Conservation (phyloP, 306 rosid genomes). For the Citrullus amarus region DNA sequence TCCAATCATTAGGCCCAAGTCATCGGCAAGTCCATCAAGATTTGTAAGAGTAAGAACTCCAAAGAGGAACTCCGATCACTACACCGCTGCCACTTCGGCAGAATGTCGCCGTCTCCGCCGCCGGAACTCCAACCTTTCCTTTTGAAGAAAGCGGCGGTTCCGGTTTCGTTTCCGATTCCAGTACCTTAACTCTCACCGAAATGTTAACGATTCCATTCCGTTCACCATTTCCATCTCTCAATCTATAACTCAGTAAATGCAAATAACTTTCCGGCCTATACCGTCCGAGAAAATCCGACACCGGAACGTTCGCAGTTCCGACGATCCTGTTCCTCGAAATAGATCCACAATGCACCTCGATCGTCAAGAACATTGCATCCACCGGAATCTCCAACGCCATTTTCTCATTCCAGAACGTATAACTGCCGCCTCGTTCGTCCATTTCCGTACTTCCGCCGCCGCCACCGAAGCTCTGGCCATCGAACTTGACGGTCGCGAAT, state of each 20-base stretch:
- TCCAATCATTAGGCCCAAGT: neutral
- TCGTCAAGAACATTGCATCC: conserved; percentile 22
- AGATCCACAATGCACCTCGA: conserved; percentile 40
- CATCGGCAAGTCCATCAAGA: neutral
- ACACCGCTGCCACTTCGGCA: conserved; percentile 12
- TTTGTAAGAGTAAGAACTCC: neutral
- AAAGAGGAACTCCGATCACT: neutral
- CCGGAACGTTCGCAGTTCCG: conserved; percentile 39
- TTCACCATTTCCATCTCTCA: conserved; percentile 41
- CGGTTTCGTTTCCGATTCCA: neutral
- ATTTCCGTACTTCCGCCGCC: neutral
- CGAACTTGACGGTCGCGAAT: conserved; percentile 30
- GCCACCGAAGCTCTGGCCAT: neutral
- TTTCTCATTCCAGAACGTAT: conserved; percentile 53
- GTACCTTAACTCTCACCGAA: conserved; percentile 34
- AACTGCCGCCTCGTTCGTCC: conserved; percentile 32
- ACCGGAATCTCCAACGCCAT: conserved; percentile 33
- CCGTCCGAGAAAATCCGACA: conserved; percentile 39
- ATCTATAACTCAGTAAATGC: conserved; percentile 64
- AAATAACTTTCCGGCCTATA: conserved; percentile 32
- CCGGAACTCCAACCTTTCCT: neutral
- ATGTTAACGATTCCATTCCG: conserved; percentile 61
- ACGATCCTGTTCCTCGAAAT: conserved; percentile 20
- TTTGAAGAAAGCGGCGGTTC: neutral
- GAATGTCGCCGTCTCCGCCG: neutral